Percentiles rank a stretch among this genome's conserved stretches.
These are phyloP conservation scores for Boletus sp. DNA, from an alignment of 768 basidiomycete species.

Conservation along the genomic window DNA sequence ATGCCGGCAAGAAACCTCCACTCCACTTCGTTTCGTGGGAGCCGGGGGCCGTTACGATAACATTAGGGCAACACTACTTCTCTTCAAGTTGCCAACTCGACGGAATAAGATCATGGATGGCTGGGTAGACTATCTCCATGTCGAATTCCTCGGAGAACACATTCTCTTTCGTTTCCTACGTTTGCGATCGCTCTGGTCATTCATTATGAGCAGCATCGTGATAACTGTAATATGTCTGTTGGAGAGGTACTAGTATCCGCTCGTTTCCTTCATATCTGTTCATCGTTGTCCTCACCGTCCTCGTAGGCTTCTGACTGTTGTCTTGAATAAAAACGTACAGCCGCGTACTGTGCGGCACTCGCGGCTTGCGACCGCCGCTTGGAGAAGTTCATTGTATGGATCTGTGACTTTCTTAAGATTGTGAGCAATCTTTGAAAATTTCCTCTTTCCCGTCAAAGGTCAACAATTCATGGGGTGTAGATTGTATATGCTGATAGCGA, in stretches of 20 bases:
- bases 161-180: slow-evolving; percentile 41
- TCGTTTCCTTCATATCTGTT: background rate
- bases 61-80: too few species aligned
- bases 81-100: background rate
- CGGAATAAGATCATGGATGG: slow-evolving; percentile 36
- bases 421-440: slow-evolving; percentile 37
- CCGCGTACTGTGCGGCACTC: slow-evolving; percentile 43
- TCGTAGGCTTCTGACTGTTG: slow-evolving; percentile 48
- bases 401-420: slow-evolving; percentile 57
- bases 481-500: slow-evolving; percentile 70
- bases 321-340: slow-evolving; percentile 47
- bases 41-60: too few species aligned
- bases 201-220: slow-evolving; percentile 46
- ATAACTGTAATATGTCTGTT: slow-evolving; percentile 46
- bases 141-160: slow-evolving; percentile 44
- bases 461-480: slow-evolving; percentile 33
- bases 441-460: background rate
- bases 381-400: slow-evolving; percentile 57
- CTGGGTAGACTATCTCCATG: slow-evolving; percentile 48
- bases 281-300: background rate
- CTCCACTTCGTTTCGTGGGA: too few species aligned
- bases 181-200: slow-evolving; percentile 48
- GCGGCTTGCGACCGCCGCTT: slow-evolving; percentile 45
- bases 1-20: too few species aligned
- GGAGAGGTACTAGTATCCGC: slow-evolving; percentile 53